Evolutionary conservation across 345 rosid genomes (phyloP), one percentile per base, ranked within the genome.

Genomic region (Eutrema yunnanense): DNA sequence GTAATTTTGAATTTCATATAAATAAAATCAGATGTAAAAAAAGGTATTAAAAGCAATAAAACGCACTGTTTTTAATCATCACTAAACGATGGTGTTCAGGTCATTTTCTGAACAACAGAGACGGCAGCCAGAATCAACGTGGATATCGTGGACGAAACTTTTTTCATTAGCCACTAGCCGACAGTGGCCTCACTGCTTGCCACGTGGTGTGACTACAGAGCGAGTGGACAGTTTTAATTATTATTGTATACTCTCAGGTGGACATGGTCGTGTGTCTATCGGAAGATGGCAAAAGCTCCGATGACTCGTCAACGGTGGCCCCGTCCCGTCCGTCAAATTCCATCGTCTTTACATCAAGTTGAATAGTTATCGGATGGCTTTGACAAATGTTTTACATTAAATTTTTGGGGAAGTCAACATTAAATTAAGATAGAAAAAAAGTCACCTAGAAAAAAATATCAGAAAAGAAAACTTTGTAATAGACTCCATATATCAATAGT

Each of bases 231-330:
- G 4, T 11, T 47, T 54, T 16, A 54, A 54, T 32, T 4, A 12
- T 22, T 50, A 48, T 13, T 38, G 3, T 29, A n/a, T 72, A 72
- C 62, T 62, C 76, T 62, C 49, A 29, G 65, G 59, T 57, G 41
- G 77, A 73, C 66, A 65, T 30, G 19, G 72, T 73, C 77, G 71
- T 57, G 66, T 65, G 72, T 57, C 65, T 30, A 58, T 48, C 60
- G 60, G 72, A 30, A 48, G 51, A 40, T 57, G 9, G 58, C 65
- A 48, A 73, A 57, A 66, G 66, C 60, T 58, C 67, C 16, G 53
- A 37, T 65, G 67, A 56, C 52, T 56, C 47, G 77, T 73, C 77
- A 55, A 64, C 34, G 40, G 37, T 34, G 16, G 30, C 63, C 44
- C 38, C 32, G 49, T 62, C 76, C 47, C 46, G 38, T 50, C 48